Evolutionary conservation across 1,284 basidiomycete species (phyloP).

Genomic region (Sanghuangporus sanghuang): DNA sequence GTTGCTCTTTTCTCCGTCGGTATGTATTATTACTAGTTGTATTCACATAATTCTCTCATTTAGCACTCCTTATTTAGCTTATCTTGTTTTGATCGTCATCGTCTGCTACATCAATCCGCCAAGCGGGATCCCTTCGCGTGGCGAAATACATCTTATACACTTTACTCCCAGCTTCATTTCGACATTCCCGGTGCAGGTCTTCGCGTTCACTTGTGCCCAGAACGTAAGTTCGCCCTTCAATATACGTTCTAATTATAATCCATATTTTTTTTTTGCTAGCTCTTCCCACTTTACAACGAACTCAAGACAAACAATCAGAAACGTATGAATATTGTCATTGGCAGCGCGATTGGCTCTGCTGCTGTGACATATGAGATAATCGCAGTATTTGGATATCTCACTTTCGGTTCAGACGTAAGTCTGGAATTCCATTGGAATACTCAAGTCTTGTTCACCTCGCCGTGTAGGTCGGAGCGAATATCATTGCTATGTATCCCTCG

Average conservation of each 20-base stretch:
- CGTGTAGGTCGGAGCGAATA: slow-evolving; percentile 79
- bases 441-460: slow-evolving; percentile 1
- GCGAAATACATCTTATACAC: slow-evolving; percentile 64
- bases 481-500: slow-evolving; percentile 95
- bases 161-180: slow-evolving; percentile 78
- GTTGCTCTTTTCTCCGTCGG: slow-evolving; percentile 83
- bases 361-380: slow-evolving; percentile 80
- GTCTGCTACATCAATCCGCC: slow-evolving; percentile 70
- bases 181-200: slow-evolving; percentile 92
- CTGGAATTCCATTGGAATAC: not conserved
- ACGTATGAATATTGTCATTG: slow-evolving; percentile 86
- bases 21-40: slow-evolving; percentile 32
- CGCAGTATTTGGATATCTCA: slow-evolving; percentile 87
- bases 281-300: slow-evolving; percentile 95
- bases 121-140: slow-evolving; percentile 50
- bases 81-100: slow-evolving; percentile 71
- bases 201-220: slow-evolving; percentile 89
- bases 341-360: slow-evolving; percentile 79
- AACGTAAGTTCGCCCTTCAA: slow-evolving; percentile 54
- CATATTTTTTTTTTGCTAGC: slow-evolving; percentile 34
- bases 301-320: slow-evolving; percentile 75
- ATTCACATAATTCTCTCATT: slow-evolving; percentile 4
- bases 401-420: slow-evolving; percentile 82
- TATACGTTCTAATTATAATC: not conserved
- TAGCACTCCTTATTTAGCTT: slow-evolving; percentile 44